These are phyloP conservation scores for Alliaria petiolata DNA, from an alignment of 345 rosid genomes.

Conservation along the genomic window DNA sequence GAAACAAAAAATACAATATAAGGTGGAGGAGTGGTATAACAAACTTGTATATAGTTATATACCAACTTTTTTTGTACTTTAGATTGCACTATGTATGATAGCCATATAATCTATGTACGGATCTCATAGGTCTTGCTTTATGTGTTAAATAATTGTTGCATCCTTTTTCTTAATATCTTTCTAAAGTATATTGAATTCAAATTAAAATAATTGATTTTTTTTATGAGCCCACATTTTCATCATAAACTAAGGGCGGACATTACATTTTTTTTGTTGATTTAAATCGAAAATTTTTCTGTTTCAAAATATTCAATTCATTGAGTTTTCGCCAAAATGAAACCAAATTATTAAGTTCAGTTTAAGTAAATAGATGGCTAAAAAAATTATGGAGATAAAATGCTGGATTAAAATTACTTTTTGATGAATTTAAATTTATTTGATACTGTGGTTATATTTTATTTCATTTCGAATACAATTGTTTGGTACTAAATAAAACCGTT, in stretches of 20 bases:
- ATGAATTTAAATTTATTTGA: background rate
- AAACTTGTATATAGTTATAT: background rate
- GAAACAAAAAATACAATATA: slow-evolving; percentile 9
- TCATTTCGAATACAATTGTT: no score
- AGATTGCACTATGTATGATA: slow-evolving; percentile 24
- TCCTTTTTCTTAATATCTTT: background rate
- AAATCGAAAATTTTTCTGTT: background rate
- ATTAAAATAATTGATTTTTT: background rate
- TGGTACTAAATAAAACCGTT: no score
- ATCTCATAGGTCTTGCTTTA: slow-evolving; percentile 23
- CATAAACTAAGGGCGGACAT: background rate
- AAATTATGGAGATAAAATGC: no score
- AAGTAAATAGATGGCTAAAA: background rate
- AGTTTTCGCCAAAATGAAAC: background rate
- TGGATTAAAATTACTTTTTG: background rate
- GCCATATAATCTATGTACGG: slow-evolving; percentile 6
- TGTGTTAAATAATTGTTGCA: slow-evolving; percentile 1
- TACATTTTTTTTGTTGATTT: background rate
- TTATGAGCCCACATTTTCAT: background rate
- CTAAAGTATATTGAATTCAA: background rate
- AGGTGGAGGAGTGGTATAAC: slow-evolving; percentile 5
- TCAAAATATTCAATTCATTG: background rate
- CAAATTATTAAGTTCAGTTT: background rate
- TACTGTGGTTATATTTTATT: background rate
- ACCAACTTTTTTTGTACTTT: slow-evolving; percentile 12